Evolutionary conservation across 495 filamentous ascomycete genomes (phyloP), one percentile per base, ranked within the genome.

Genomic region (Trichoderma virens): DNA sequence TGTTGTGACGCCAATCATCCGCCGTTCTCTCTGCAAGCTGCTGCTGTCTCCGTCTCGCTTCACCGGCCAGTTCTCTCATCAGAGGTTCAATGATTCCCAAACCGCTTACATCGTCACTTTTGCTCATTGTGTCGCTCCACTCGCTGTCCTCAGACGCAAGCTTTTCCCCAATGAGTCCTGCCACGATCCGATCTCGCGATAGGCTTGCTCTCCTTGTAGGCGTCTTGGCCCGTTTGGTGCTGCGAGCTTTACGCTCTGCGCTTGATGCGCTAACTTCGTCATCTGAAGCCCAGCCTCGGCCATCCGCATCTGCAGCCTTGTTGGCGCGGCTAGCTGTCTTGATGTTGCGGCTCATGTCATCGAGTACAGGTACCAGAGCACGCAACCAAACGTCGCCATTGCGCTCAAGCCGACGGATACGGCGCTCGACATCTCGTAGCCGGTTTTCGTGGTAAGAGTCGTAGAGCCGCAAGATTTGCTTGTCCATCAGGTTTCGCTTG

Each of bases 201-300:
- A 56, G 25, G 54, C 43, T 35, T 20, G 47, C 43, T 25, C 62
- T 56, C 32, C 54, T 43, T 27, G 30, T 6, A 1, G 62, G n/a
- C 31, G 39, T 28, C 30, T 23, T 28, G 11, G 31, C n/a, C 5
- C 34, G 38, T 30, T 45, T 71, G 0, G 70, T 72, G 1, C 76
- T 75, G 0, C 74, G 70, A 56, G 51, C 23, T 30, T 56, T 56
- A 23, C 51, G 51, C 51, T 56, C 51, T 0, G 64, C 83, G 7
- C 84, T 83, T 3, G 75, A 89, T 61, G 76, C 88, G 14, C 64
- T 89, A 0, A 90, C 35, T 27, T 60, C 63, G 25, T 65, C 54
- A 18, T 65, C 63, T 8, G 63, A 60, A 43, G 25, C 35, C 39
- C 47, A 51, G 25, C 41, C 32, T 60, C 63, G 45, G 6, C 39